Evolutionary conservation across 441 rosid genomes (phyloP), one percentile per base, ranked within the genome.

Genomic region (Sinapis alba): DNA sequence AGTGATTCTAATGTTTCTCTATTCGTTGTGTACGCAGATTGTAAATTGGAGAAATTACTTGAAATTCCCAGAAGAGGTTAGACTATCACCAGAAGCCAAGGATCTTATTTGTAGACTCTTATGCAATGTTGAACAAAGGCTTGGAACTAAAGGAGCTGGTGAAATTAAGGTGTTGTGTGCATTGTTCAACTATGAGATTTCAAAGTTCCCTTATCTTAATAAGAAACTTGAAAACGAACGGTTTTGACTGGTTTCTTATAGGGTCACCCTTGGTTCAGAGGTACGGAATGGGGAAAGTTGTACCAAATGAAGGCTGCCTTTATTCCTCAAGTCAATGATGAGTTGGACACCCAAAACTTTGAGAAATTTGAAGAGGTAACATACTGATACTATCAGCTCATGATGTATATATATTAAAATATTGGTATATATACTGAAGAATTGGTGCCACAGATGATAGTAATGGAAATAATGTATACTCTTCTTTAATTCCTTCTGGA

Each of bases 281-380:
- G 90, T 63, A 75, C 79, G 5, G 96, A 92, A 68, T 94, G 98
- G 99, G 97, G 87, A 19, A 92, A 82, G 68, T 74, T 94, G 41
- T 94, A 92, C 83, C 96, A 90, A 65, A 88, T 85, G 82, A 89
- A 89, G 81, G 99, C 99, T 50, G 98, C 99, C 62, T 90, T 92
- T 84, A 92, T 89, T 80, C 99, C 99, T 21, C 86, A 90, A 84
- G 99, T 94, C 82, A 92, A 92, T 81, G 96, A 86, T 84, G 99
- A 94, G 85, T 80, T 94, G 85, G 99, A 94, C 66, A 94, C 97
- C 68, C 99, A 92, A 83, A 94, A 94, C 79, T 94, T 94, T 57
- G 99, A 94, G 84, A 94, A 94, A 79, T 94, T 92, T 83, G 98
- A 94, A 72, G 99, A 94, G 97, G 99, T 94, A 84, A 60, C 65